These are phyloP conservation scores for Calonectria pseudoreteaudii DNA, from an alignment of 2,329 filamentous ascomycete species.

Conservation along the genomic window DNA sequence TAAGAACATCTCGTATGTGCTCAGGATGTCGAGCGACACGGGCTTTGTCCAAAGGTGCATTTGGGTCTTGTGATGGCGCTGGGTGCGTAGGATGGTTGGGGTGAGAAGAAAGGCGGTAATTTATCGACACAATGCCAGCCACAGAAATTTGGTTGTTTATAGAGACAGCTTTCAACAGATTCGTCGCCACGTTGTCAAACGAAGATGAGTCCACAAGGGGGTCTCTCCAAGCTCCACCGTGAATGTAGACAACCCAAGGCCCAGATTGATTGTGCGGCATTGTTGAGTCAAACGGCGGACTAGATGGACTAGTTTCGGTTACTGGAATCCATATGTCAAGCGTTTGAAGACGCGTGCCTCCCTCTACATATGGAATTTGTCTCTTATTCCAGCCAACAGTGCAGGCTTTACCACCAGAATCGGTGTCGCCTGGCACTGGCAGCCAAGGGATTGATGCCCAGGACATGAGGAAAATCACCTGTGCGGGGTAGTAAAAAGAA, in stretches of 20 bases:
- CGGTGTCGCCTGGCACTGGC: not conserved
- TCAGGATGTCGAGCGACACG: not conserved
- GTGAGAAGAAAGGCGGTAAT: constrained; percentile 65
- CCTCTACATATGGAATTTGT: not conserved
- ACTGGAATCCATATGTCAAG: not conserved
- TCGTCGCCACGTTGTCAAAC: not conserved
- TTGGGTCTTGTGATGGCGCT: not conserved
- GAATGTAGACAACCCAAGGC: constrained; percentile 37
- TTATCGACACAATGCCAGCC: constrained; percentile 52
- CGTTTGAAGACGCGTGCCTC: not conserved
- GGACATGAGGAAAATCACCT: not conserved
- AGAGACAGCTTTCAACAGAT: not conserved
- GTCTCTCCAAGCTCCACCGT: constrained; percentile 44
- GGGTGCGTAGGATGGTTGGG: constrained; percentile 51
- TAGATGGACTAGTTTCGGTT: not conserved
- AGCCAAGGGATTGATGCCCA: constrained; percentile 8
- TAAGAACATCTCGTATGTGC: not conserved
- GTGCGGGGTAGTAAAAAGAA: too few species aligned
- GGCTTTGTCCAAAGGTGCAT: not conserved
- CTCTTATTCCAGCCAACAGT: not conserved
- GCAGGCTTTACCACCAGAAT: not conserved
- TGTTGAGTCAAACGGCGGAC: not conserved
- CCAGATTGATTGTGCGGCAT: not conserved
- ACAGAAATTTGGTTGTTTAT: not conserved
- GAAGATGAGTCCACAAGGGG: constrained; percentile 34